Conservation (phyloP, 2,329 filamentous ascomycete genomes). For the Biscogniauxia sp. region DNA sequence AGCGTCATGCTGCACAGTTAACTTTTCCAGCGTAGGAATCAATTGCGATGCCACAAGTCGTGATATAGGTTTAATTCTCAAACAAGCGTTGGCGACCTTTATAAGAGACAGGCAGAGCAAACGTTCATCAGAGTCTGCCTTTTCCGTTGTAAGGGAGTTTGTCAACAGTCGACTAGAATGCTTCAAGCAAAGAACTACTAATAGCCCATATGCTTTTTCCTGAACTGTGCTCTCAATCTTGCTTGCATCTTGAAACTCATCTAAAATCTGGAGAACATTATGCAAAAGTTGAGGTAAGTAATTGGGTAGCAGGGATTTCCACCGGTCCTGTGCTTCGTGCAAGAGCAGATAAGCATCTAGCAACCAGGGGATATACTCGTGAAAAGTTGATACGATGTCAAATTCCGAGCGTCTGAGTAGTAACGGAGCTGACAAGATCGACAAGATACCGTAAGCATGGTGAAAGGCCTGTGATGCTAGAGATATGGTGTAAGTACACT, state of each 20-base stretch:
- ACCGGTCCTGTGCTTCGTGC: constrained; percentile 38
- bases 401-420: constrained; percentile 34
- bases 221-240: constrained; percentile 21
- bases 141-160: constrained; percentile 27
- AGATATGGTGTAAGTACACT: constrained; percentile 40
- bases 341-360: constrained; percentile 48
- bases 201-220: constrained; percentile 38
- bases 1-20: constrained; percentile 32
- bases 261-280: constrained; percentile 35
- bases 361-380: constrained; percentile 46
- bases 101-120: constrained; percentile 39
- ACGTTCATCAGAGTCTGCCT: constrained; percentile 29
- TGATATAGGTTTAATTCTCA: constrained; percentile 32
- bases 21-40: constrained; percentile 39
- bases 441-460: constrained; percentile 45
- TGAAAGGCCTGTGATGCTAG: constrained; percentile 43
- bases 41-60: constrained; percentile 44
- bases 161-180: constrained; percentile 33
- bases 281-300: constrained; percentile 38
- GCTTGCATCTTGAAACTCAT: constrained; percentile 5
- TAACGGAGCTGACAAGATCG: constrained; percentile 42
- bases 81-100: constrained; percentile 36
- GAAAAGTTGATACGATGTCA: constrained; percentile 33
- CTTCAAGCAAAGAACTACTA: constrained; percentile 44
- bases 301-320: constrained; percentile 31